Conservation (phyloP, 2,329 filamentous ascomycete species). For the Epicoccum sorghinum region DNA sequence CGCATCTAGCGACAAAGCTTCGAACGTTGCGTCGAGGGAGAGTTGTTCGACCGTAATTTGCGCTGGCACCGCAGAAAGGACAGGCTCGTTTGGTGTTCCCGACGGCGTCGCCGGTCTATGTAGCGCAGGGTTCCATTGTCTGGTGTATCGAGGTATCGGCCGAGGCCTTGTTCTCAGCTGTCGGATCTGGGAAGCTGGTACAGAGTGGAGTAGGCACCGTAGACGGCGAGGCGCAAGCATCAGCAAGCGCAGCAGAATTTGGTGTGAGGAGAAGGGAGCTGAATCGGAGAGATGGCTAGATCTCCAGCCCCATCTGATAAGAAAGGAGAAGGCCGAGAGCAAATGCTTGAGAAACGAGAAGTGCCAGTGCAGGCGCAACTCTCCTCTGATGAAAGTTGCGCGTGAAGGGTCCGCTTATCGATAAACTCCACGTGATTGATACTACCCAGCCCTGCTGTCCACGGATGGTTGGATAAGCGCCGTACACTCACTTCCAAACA, state of each 20-base stretch:
- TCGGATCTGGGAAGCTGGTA: slow-evolving; percentile 23
- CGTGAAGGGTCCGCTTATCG: background rate
- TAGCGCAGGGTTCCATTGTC: slow-evolving; percentile 37
- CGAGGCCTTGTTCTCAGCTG: slow-evolving; percentile 33
- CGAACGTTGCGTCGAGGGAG: background rate
- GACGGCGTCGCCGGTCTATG: slow-evolving; percentile 5
- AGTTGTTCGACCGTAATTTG: slow-evolving; percentile 2
- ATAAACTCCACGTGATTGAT: slow-evolving; percentile 5
- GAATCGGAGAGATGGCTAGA: background rate
- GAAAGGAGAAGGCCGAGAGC: background rate
- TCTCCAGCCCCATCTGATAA: slow-evolving; percentile 1
- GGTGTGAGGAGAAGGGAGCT: background rate
- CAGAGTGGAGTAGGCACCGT: slow-evolving; percentile 30
- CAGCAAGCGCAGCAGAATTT: slow-evolving; percentile 18
- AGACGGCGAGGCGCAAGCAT: slow-evolving; percentile 33
- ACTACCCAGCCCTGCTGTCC: background rate
- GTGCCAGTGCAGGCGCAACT: background rate
- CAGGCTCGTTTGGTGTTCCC: background rate
- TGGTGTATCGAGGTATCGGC: slow-evolving; percentile 27
- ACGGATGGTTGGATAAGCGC: no score
- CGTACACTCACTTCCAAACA: no score
- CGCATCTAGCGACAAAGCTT: no score
- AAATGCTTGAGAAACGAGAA: no score
- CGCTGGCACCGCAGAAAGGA: background rate
- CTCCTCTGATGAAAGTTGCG: background rate